Percentiles rank a stretch among this genome's conserved stretches.
These are phyloP conservation scores for Dalbergia cochinchinensis DNA, from an alignment of 306 rosid genomes.

Conservation along the genomic window DNA sequence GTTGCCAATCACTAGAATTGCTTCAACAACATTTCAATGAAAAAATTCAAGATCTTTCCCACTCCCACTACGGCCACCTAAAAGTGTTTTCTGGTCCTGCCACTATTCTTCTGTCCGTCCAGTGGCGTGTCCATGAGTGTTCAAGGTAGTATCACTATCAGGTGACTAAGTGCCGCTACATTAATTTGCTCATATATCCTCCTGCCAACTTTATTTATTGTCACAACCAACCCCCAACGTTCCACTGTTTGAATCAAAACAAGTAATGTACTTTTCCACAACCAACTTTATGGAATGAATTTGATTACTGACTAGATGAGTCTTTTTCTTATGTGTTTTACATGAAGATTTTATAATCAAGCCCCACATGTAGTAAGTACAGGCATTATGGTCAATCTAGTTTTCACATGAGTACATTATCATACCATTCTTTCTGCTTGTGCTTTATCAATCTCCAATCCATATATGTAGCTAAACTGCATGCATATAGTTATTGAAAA, in stretches of 20 bases:
- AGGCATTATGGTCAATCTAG: neutral
- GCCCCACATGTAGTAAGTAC: neutral
- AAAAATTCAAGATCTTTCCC: slow-evolving; percentile 22
- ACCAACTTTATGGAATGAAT: slow-evolving; percentile 26
- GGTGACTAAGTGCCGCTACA: neutral
- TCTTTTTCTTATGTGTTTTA: slow-evolving; percentile 19
- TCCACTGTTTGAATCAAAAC: neutral
- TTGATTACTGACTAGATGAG: slow-evolving; percentile 35
- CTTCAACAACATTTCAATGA: slow-evolving; percentile 28
- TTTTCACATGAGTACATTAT: slow-evolving; percentile 1
- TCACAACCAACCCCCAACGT: slow-evolving; percentile 39
- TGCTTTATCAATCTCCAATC: neutral
- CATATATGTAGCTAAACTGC: slow-evolving; percentile 26
- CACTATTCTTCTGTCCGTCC: slow-evolving; percentile 12
- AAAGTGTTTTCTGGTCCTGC: slow-evolving; percentile 1
- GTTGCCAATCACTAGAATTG: slow-evolving; percentile 8
- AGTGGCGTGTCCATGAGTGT: neutral
- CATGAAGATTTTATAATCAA: neutral
- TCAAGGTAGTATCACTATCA: neutral
- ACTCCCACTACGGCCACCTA: slow-evolving; percentile 32
- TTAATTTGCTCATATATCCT: neutral
- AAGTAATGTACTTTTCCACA: slow-evolving; percentile 12
- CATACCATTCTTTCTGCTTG: neutral
- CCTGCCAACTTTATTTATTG: neutral
- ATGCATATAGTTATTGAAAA: neutral